A percentile compares a stretch with the other conserved stretches of the same genome.
Conservation (phyloP, 768 basidiomycete genomes). For the Pleurotus giganteus region DNA sequence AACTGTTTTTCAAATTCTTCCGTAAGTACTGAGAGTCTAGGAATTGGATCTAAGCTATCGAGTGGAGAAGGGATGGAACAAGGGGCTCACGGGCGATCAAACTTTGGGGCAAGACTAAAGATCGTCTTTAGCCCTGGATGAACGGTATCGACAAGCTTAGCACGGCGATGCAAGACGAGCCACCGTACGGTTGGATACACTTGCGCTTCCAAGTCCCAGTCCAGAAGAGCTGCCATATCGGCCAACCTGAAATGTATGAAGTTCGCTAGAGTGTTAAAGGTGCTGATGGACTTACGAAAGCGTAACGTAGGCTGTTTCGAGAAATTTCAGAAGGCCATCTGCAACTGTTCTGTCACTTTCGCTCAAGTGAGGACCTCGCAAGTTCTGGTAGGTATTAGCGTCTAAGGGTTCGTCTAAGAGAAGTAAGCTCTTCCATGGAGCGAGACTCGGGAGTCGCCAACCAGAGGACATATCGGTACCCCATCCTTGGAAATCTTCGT, state of each 20-base stretch:
- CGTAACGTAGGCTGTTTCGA: constrained; percentile 71
- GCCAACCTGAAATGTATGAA: constrained; percentile 47
- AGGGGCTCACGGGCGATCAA: constrained; percentile 55
- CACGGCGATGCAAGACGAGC: constrained; percentile 87
- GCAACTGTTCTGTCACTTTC: constrained; percentile 67
- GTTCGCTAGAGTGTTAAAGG: not conserved
- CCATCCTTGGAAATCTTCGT: constrained; percentile 53
- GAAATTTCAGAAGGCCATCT: constrained; percentile 70
- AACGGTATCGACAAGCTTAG: constrained; percentile 85
- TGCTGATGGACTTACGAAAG: constrained; percentile 57
- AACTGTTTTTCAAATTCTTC: constrained; percentile 64
- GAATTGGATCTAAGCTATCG: constrained; percentile 6
- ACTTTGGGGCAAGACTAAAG: constrained; percentile 70
- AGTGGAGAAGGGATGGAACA: constrained; percentile 7
- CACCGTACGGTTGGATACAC: constrained; percentile 90
- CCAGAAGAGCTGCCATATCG: constrained; percentile 77
- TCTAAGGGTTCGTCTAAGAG: constrained; percentile 62
- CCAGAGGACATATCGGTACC: constrained; percentile 68
- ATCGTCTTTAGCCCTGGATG: constrained; percentile 78
- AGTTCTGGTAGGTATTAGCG: constrained; percentile 57
- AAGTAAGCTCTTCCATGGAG: constrained; percentile 91
- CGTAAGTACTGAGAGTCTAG: constrained; percentile 52
- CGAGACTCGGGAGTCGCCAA: constrained; percentile 69
- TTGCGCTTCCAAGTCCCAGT: constrained; percentile 81
- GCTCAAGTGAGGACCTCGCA: constrained; percentile 56